Conservation (phyloP, 495 filamentous ascomycete genomes). For the Hypoxylon fuscum region DNA sequence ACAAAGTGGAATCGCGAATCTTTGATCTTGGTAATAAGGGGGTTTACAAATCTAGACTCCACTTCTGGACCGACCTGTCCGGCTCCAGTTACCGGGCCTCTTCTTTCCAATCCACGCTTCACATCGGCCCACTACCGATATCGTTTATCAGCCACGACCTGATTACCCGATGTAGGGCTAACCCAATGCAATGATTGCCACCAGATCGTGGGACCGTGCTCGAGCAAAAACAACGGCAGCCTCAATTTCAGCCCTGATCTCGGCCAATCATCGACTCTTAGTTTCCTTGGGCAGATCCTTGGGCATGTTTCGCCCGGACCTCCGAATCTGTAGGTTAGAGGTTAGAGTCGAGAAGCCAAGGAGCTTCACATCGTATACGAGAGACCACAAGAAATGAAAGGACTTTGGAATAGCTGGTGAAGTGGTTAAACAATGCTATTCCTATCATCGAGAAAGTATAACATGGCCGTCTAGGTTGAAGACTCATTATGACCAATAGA, state of each 20-base stretch:
- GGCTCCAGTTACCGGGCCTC: too few species aligned
- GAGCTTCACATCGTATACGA: too few species aligned
- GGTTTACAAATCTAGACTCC: too few species aligned
- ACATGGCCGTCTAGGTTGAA: background rate
- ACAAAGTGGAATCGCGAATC: too few species aligned
- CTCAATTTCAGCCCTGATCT: conserved; percentile 21
- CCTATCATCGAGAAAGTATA: background rate
- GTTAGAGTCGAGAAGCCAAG: background rate
- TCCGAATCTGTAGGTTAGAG: background rate
- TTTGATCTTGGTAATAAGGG: too few species aligned
- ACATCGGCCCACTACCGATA: too few species aligned
- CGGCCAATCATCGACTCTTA: conserved; percentile 6
- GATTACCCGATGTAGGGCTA: conserved; percentile 24
- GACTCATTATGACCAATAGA: background rate
- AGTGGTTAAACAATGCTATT: background rate
- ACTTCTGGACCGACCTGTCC: too few species aligned
- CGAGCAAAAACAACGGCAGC: conserved; percentile 21
- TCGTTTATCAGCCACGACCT: conserved; percentile 21
- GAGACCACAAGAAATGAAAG: too few species aligned
- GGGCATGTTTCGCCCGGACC: conserved; percentile 1
- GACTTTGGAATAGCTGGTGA: too few species aligned
- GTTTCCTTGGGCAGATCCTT: conserved; percentile 14
- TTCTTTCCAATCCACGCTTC: too few species aligned
- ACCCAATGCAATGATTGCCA: too few species aligned
- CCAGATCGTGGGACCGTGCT: conserved; percentile 12